phyloP scores from a whole-genome alignment of 164 flowering plant species.

The Liriodendron chinense region DNA sequence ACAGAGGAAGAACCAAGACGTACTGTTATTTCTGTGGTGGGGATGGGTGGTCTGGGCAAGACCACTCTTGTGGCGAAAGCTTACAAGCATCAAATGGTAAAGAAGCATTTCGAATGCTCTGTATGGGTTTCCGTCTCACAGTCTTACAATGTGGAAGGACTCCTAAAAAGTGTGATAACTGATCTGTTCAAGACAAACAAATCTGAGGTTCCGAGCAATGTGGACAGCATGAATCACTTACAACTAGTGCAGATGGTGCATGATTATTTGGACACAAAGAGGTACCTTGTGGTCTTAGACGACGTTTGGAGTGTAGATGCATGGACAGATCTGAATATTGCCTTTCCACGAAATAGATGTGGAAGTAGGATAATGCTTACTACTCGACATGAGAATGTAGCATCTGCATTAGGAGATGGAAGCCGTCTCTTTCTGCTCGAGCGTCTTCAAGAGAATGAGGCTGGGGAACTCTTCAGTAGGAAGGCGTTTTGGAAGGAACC shows the following conservation, averaged over 20 bases:
- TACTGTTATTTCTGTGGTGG: constrained; percentile 38
- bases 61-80: constrained; percentile 38
- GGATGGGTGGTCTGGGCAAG: constrained; percentile 61
- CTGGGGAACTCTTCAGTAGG: constrained; percentile 6
- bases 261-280: too few species aligned
- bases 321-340: too few species aligned
- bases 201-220: too few species aligned
- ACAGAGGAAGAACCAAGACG: constrained; percentile 26
- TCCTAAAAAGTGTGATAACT: too few species aligned
- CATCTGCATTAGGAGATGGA: constrained; percentile 26
- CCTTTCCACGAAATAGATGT: too few species aligned
- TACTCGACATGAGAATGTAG: constrained; percentile 33
- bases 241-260: too few species aligned
- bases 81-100: constrained; percentile 19
- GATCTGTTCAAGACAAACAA: too few species aligned
- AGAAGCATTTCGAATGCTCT: constrained; percentile 22
- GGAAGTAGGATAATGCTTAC: constrained; percentile 38
- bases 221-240: too few species aligned
- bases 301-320: too few species aligned
- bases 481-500: constrained; percentile 1
- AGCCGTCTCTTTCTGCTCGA: not conserved
- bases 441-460: not conserved
- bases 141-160: too few species aligned
- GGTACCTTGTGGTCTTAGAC: constrained; percentile 44
- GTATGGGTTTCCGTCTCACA: constrained; percentile 41